Evolutionary conservation across 2,329 filamentous ascomycete genomes (phyloP).

Genomic region (Colletotrichum sidae): DNA sequence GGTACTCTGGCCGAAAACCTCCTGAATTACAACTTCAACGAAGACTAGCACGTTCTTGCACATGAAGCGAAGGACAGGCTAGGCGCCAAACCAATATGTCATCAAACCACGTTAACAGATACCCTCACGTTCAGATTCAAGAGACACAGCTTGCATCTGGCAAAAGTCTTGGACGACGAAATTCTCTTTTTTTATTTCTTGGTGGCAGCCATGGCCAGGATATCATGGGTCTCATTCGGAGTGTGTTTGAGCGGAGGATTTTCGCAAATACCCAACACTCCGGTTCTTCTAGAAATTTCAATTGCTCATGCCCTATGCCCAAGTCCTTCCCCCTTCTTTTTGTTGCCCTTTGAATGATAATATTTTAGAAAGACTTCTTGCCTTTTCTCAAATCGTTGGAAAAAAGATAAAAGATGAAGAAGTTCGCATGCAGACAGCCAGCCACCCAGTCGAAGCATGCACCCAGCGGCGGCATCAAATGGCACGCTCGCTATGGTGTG

Average conservation of each 20-base stretch:
- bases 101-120: too few species aligned
- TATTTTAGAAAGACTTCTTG: background rate
- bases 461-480: slow-evolving; percentile 1
- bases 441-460: background rate
- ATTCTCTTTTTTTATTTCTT: background rate
- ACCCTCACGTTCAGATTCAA: too few species aligned
- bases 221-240: slow-evolving; percentile 24
- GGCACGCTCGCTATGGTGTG: slow-evolving; percentile 18
- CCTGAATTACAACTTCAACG: slow-evolving; percentile 29
- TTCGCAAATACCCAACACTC: slow-evolving; percentile 25
- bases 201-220: slow-evolving; percentile 18
- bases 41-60: background rate
- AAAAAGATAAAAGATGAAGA: background rate
- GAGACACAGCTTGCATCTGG: background rate
- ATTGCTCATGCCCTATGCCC: slow-evolving; percentile 29
- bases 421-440: slow-evolving; percentile 26
- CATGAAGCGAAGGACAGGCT: background rate
- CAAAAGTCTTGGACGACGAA: background rate
- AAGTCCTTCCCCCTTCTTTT: background rate
- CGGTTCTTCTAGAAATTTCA: slow-evolving; percentile 34
- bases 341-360: slow-evolving; percentile 5
- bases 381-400: background rate
- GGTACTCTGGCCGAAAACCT: slow-evolving; percentile 33
- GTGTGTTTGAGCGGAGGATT: slow-evolving; percentile 11
- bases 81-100: too few species aligned